Evolutionary conservation across 352 stramenopile genomes (phyloP), one percentile per base, ranked within the genome.

Genomic region (Globisporangium barbulae): DNA sequence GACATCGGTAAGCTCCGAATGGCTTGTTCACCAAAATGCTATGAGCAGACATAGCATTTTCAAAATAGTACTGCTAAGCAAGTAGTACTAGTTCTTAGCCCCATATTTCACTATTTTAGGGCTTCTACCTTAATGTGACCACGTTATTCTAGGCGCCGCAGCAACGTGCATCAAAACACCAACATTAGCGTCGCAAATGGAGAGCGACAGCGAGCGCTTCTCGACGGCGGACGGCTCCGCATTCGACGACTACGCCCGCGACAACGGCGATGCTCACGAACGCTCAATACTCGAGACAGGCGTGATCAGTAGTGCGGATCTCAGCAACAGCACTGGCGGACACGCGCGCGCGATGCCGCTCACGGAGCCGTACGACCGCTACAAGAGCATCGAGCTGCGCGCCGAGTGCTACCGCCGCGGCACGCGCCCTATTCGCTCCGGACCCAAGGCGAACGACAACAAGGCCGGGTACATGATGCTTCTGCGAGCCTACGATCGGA

Each of bases 381-480:
- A 65, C 48, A 71, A 47, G 22, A 68, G 61, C 55, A 53, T 64
- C 25, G 65, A 71, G n/a, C 49, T 71, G 54, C 65, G 65, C 49
- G 39, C 61, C 13, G 65, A 71, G 50, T 71, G 65, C 65, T 71
- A 71, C 35, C 65, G 61, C 17, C 65, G 65, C 31, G 61, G 65
- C 22, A 39, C 39, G 25, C 65, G 65, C 2, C 65, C 65, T 19
- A 64, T 31, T 0, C 60, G 61, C 21, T 33, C 47, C 3, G 65
- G 65, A 5, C 47, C 65, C 4, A 33, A 53, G 5, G 53, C 47
- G 19, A 71, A 71, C 21, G 65, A 71, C 44, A 71, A 71, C 37
- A 71, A 71, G 49, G 61, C 54, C 4, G 65, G 65, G 13, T 71
- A 71, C 61, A 25, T 71, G 39, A 31, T 37, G 54, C 61, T 71